phyloP scores from a whole-genome alignment of 805 yeast species.

The Kodamaea neixiangensis region DNA sequence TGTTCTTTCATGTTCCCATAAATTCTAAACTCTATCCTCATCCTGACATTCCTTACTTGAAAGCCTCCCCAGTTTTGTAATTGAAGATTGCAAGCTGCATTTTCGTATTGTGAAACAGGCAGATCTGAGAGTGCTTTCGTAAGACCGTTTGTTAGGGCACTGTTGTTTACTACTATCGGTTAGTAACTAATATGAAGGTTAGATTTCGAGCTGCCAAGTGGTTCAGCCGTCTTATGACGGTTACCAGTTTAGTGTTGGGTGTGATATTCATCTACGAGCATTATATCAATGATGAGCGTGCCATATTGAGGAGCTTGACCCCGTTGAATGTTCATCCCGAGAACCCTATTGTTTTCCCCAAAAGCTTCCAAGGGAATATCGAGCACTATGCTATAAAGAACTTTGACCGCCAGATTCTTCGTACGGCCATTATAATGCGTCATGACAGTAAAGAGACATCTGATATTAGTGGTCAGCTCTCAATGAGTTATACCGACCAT shows the following conservation, averaged over 20 bases:
- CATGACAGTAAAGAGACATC: not conserved
- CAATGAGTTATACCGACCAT: not conserved
- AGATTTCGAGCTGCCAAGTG: not conserved
- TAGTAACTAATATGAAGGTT: not conserved
- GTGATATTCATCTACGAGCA: not conserved
- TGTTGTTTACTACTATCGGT: no score
- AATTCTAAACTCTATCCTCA: not conserved
- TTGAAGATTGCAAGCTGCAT: no score
- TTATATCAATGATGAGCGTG: not conserved
- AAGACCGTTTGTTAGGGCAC: no score
- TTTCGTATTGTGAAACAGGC: no score
- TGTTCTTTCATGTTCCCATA: not conserved
- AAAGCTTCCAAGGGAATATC: conserved; percentile 1
- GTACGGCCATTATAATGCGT: not conserved
- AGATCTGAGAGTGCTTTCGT: no score
- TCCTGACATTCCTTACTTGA: not conserved
- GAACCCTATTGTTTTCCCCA: conserved; percentile 2
- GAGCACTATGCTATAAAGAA: not conserved
- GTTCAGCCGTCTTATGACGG: not conserved
- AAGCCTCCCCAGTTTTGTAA: no score
- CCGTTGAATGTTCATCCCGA: not conserved
- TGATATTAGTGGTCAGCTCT: not conserved
- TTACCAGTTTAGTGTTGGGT: not conserved
- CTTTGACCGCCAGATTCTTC: not conserved
- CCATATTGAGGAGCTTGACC: not conserved